Evolutionary conservation across 1,139 yeast genomes (phyloP).

Genomic region (Suhomyces guaymorum): DNA sequence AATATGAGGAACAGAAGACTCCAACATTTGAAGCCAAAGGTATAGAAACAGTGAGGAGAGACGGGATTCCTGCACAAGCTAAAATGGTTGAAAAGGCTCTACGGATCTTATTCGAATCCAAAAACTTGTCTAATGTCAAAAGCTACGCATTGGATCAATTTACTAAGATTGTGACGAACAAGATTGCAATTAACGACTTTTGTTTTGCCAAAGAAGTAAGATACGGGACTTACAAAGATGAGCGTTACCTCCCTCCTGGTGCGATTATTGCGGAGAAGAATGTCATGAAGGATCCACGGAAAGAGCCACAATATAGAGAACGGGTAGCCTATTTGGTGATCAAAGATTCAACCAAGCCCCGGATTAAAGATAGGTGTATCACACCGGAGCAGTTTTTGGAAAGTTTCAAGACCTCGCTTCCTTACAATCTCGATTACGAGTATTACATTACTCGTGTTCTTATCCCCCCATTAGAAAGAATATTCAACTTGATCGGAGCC

Average conservation of each 20-base stretch:
- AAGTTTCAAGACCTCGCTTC: constrained; percentile 33
- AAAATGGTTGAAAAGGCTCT: constrained; percentile 74
- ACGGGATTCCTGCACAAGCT: constrained; percentile 91
- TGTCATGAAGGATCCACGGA: constrained; percentile 63
- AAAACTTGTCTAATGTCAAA: constrained; percentile 71
- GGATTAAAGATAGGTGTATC: constrained; percentile 77
- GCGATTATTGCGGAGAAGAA: constrained; percentile 72
- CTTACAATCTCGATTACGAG: constrained; percentile 65
- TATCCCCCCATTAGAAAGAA: constrained; percentile 85
- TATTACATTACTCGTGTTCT: constrained; percentile 82
- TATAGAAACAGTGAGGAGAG: constrained; percentile 89
- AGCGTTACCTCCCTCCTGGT: constrained; percentile 80
- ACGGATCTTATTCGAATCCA: constrained; percentile 67
- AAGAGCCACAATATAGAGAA: constrained; percentile 86
- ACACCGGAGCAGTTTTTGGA: constrained; percentile 71
- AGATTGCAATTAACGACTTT: constrained; percentile 73
- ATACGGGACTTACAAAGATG: constrained; percentile 77
- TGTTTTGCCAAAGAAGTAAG: constrained; percentile 91
- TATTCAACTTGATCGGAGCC: constrained; percentile 81
- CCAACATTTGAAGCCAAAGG: constrained; percentile 95
- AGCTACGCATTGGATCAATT: constrained; percentile 65
- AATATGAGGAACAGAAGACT: constrained; percentile 48
- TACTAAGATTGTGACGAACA: constrained; percentile 58
- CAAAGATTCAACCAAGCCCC: constrained; percentile 60
- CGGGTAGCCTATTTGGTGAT: constrained; percentile 85